Base-by-base conservation (phyloP, 2,329 filamentous ascomycete genomes). In the Clonostachys rosea region DNA sequence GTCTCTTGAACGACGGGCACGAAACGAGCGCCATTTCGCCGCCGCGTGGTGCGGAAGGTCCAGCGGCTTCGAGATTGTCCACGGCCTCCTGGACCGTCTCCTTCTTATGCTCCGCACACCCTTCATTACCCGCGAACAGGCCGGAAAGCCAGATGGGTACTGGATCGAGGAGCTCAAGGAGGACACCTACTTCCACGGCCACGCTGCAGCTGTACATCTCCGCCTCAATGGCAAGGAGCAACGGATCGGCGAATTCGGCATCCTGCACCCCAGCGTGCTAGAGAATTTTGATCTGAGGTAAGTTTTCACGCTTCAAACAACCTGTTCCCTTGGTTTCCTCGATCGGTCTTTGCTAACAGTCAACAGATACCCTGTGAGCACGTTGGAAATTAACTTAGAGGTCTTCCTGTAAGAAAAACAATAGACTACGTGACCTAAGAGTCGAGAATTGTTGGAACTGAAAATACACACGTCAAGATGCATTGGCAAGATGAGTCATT, bases 21-120 rank as follows among this genome's bases (percentile, higher is more conserved):
- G 90, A 56, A 99, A 99, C 66, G 89, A 96, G 75, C 79, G 92
- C 47, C 92, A 95, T 71, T 97, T 96, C 65, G 90, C 89, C n/a
- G 94, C 91, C 10, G 91, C 91, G 2, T 96, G 87, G 80, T 96
- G 92, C 69, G 91, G 91, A 61, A 96, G 94, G 77, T 89, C 84
- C 5, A 91, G 86, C 57, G 94, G 95, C 40, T 99, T 99, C 67
- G 94, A 99, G 70, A 76, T 95, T 53, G 90, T 99, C 4, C 95
- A 99, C 69, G 94, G 94, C 49, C 78, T 99, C 54, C 74, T 99
- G 40, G 94, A 99, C 68, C 86, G 94, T 46, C 72, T 97, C 52
- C 86, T 99, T 79, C 74, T 89, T 51, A 97, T 97, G 92, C 80
- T 99, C 51, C 87, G 87, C 61, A 87, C 83, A 42, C 81, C 83